These are phyloP conservation scores for Trichophyton mentagrophytes DNA, from an alignment of 2,329 filamentous ascomycete genomes.

Conservation along the genomic window DNA sequence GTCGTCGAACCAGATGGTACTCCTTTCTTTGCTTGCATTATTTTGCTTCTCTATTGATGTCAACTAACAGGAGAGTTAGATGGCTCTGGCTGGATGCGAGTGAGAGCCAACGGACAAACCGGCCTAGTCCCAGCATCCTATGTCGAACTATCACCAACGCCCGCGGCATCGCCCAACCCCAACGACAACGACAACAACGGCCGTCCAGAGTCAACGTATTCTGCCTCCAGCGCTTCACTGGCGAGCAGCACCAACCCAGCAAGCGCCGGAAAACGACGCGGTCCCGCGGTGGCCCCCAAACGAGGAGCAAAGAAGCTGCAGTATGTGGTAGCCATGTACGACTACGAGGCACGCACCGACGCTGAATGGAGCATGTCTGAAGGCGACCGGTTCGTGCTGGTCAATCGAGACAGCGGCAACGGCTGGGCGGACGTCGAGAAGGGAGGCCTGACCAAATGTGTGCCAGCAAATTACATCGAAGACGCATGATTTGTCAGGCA, in stretches of 20 bases:
- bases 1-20: slow-evolving; percentile 80
- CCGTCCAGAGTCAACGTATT: slow-evolving; percentile 63
- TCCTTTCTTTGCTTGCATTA: slow-evolving; percentile 20
- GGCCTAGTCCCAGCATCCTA: slow-evolving; percentile 83
- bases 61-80: slow-evolving; percentile 40
- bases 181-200: slow-evolving; percentile 19
- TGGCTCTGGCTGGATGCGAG: slow-evolving; percentile 81
- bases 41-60: not conserved
- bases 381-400: slow-evolving; percentile 81
- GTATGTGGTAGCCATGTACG: slow-evolving; percentile 87
- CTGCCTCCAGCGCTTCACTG: slow-evolving; percentile 61
- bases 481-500: slow-evolving; percentile 24
- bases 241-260: slow-evolving; percentile 30
- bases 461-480: slow-evolving; percentile 87
- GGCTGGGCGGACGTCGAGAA: slow-evolving; percentile 97
- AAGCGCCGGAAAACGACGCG: slow-evolving; percentile 61
- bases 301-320: slow-evolving; percentile 86
- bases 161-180: slow-evolving; percentile 13
- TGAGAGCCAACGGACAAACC: slow-evolving; percentile 58
- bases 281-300: slow-evolving; percentile 78
- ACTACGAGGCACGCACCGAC: slow-evolving; percentile 75
- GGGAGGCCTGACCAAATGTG: slow-evolving; percentile 71
- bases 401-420: slow-evolving; percentile 78
- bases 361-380: slow-evolving; percentile 81
- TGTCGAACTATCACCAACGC: slow-evolving; percentile 45